Conservation (phyloP, 2,329 filamentous ascomycete genomes). For the Scytalidium lignicola region DNA sequence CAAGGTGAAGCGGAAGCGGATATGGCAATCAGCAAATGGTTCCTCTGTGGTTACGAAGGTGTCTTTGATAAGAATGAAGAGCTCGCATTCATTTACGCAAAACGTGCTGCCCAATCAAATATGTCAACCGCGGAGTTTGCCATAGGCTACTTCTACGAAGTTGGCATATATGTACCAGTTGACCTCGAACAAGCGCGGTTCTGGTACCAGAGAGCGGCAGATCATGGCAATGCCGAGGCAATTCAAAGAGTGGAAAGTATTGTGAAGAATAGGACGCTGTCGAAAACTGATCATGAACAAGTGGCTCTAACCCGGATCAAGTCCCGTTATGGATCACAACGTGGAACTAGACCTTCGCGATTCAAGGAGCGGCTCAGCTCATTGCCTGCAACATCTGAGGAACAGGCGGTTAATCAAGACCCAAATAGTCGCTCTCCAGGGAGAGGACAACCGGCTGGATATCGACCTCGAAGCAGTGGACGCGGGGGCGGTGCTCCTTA, state of each 20-base stretch:
- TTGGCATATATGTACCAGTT: constrained; percentile 85
- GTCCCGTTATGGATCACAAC: constrained; percentile 67
- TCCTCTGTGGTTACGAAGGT: constrained; percentile 88
- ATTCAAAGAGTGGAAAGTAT: constrained; percentile 77
- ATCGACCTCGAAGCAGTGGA: background rate
- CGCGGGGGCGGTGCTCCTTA: constrained; percentile 54
- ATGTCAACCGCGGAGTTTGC: constrained; percentile 92
- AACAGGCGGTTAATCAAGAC: constrained; percentile 21
- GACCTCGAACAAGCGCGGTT: constrained; percentile 74
- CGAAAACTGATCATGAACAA: constrained; percentile 87
- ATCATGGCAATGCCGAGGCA: constrained; percentile 90
- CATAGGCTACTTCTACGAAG: constrained; percentile 95
- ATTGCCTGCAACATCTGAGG: constrained; percentile 24
- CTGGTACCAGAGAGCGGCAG: constrained; percentile 88
- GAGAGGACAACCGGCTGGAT: too few species aligned
- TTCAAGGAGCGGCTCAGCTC: constrained; percentile 41
- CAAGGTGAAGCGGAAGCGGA: constrained; percentile 93
- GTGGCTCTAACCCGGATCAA: constrained; percentile 86
- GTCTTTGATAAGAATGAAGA: constrained; percentile 95
- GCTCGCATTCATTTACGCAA: constrained; percentile 84
- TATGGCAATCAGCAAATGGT: constrained; percentile 97
- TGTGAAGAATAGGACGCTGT: constrained; percentile 74
- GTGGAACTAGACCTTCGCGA: constrained; percentile 55
- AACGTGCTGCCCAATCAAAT: constrained; percentile 75
- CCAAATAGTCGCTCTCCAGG: background rate